Evolutionary conservation across 2,329 filamentous ascomycete genomes (phyloP).

Genomic region (Epicoccum sorghinum): DNA sequence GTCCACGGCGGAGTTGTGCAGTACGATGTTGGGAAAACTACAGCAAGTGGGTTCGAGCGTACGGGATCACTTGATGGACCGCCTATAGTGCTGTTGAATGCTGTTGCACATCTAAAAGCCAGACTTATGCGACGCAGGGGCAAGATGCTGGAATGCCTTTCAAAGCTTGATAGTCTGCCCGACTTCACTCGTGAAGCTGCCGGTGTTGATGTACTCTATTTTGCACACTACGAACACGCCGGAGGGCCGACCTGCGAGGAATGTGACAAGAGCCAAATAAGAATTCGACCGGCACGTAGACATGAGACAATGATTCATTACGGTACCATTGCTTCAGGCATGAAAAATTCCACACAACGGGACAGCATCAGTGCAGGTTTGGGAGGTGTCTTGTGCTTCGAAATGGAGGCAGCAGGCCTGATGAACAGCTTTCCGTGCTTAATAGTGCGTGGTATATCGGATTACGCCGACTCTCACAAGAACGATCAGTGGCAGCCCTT

Average conservation of each 20-base stretch:
- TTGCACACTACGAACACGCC: too few relatives aligned
- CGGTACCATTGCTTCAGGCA: conserved; percentile 15
- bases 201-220: too few relatives aligned
- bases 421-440: conserved; percentile 10
- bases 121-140: neutral
- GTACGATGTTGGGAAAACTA: conserved; percentile 26
- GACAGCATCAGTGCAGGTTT: conserved; percentile 4
- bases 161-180: neutral
- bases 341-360: conserved; percentile 8
- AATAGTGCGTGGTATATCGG: conserved; percentile 7
- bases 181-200: neutral
- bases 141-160: neutral
- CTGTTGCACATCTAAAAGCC: conserved; percentile 8
- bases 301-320: conserved; percentile 6
- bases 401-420: conserved; percentile 11
- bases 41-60: conserved; percentile 11
- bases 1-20: conserved; percentile 22
- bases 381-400: conserved; percentile 7
- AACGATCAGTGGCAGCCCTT: conserved; percentile 5
- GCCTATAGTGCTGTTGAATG: conserved; percentile 17
- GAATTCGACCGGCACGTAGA: neutral
- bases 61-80: conserved; percentile 15
- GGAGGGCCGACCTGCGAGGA: too few relatives aligned
- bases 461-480: conserved; percentile 11
- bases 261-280: neutral